phyloP scores from a whole-genome alignment of 345 rosid species.

The Bruguiera gymnorhiza region DNA sequence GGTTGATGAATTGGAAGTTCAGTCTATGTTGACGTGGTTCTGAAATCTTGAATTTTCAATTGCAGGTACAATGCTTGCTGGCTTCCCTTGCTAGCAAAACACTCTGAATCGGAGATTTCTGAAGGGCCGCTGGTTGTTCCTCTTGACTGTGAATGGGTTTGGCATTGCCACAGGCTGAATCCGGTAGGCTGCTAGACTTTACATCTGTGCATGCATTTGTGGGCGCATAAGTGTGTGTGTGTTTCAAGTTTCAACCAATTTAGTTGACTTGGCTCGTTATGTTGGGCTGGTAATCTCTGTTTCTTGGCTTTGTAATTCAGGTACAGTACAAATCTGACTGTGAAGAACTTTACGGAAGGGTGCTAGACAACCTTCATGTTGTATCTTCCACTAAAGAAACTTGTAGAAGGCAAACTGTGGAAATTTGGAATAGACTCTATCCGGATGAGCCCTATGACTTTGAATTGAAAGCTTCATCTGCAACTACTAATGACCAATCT shows the following conservation, averaged over 20 bases:
- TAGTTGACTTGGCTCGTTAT: neutral
- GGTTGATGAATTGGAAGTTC: neutral
- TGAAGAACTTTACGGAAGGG: constrained; percentile 63
- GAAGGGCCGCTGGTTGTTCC: constrained; percentile 83
- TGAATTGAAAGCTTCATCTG: constrained; percentile 38
- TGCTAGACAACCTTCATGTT: constrained; percentile 58
- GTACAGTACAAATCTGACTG: constrained; percentile 79
- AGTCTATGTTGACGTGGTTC: neutral
- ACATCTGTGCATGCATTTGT: neutral
- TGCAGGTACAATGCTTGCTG: constrained; percentile 85
- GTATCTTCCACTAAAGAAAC: constrained; percentile 57
- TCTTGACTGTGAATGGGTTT: constrained; percentile 97
- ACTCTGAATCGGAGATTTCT: constrained; percentile 35
- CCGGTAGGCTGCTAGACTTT: constrained; percentile 51
- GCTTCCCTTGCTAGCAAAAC: constrained; percentile 90
- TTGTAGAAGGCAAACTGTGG: constrained; percentile 46
- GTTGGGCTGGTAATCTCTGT: constrained; percentile 8
- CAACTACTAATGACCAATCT: constrained; percentile 32
- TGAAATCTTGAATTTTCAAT: constrained; percentile 14
- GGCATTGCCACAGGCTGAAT: constrained; percentile 98
- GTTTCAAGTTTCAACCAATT: neutral
- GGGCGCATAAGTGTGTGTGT: no score
- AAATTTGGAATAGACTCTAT: constrained; percentile 60
- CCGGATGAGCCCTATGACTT: constrained; percentile 71
- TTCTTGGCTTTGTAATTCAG: constrained; percentile 37